Base-by-base conservation (phyloP, 495 filamentous ascomycete species). In the Hyaloscypha finlandica region DNA sequence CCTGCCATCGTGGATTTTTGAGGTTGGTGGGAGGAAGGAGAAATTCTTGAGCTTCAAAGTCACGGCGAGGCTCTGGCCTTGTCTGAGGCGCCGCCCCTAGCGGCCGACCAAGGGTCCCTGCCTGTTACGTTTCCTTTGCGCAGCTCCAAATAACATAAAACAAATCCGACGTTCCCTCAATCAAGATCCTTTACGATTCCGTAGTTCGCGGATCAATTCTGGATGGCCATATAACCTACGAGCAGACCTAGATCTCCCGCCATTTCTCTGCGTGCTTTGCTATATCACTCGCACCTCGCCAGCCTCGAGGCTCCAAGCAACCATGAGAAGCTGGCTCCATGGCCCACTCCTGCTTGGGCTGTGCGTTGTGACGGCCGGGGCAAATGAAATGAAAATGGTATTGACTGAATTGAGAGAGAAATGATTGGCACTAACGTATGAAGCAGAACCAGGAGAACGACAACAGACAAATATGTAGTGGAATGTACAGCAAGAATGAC, bases 401-500 rank as follows among this genome's bases (percentile, higher is more conserved):
- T 69, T 84, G 74, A 73, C 74, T 68, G 35, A 52, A 16, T 6
- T 35, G 33, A 31, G n/a, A 39, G 35, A 14, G 9, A 66, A 8
- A 35, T 64, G 25, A 48, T 37, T 71, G 14, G 55, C 22, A 6
- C 42, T 48, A 48, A 48, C 16, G 8, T 48, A 16, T 48, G 16
- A 48, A 31, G 19, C 73, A 93, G 90, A 87, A 90, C 76, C 83
- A 95, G 75, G 87, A 89, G 70, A 86, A 91, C 45, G 84, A 89
- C 33, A 89, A 92, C 77, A 79, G 86, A 70, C 92, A 97, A 79
- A 85, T 90, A 89, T 99, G 95, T 80, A 89, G 92, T 75, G 95
- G 95, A 78, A 98, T 99, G 95, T 99, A 98, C 79, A 94, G 89
- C 77, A 89, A 84, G 74, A 92, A 88, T 71, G 79, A 89, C 22